Base-by-base conservation (phyloP, 2,329 filamentous ascomycete species). In the Neophaeococcomyces mojaviensis region DNA sequence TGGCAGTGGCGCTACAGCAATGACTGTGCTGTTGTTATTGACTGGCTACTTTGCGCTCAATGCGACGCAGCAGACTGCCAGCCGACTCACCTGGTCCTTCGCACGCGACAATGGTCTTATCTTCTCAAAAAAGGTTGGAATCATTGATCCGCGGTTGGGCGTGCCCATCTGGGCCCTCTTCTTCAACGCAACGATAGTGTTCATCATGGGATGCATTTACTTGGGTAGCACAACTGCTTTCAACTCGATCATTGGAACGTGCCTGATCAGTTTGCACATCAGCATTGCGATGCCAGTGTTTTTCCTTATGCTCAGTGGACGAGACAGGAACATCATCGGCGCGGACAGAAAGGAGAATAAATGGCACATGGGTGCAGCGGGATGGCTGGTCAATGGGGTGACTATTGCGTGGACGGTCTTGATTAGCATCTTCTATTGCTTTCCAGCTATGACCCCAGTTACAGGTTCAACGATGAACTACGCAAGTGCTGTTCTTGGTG, bases 391-490 rank as follows among this genome's bases (percentile, higher is more conserved):
- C 1, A 64, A 63, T 44, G 4, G 56, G 1, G 47, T 50, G 0
- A 61, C 58, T 1, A 51, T 64, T 1, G 39, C 37, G 1, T 59
- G 58, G 12, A 52, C 55, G 1, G 26, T 59, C 3, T 20, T 63
- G 15, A 53, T 52, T 6, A 46, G 59, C 3, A 32, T 63, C 7
- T 64, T 62, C 42, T 65, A 60, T 44, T 43, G 53, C 38, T 61
- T 64, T 22, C 61, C 61, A 13, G 49, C 57, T 6, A 42, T 40
- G 16, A 64, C 60, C 51, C 66, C 66, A 12, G 65, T 63, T 3
- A 54, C 47, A 5, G 54, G 60, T 26, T 54, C 55, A 22, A 63
- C 60, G 45, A 69, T 69, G 66, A 69, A 69, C 45, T 68, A 69
- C 51, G 63, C 68, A 8, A 64, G 58, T 12, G 65, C 57, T 13